These are phyloP conservation scores for Cornus kousa DNA, from an alignment of 148 eudicot species.

Conservation along the genomic window DNA sequence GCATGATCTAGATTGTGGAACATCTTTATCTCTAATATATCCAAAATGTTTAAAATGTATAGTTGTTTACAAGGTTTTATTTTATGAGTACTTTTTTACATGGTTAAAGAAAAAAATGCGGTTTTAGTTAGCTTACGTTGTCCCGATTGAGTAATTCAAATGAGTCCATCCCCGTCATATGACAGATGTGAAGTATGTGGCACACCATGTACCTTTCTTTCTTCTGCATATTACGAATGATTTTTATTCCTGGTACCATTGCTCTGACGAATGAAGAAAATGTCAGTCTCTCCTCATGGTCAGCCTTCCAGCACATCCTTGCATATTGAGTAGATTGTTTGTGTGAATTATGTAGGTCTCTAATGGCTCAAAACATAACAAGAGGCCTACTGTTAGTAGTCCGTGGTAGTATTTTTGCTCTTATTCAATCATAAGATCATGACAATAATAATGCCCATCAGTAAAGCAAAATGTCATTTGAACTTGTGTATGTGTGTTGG, in stretches of 20 bases:
- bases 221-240: neutral
- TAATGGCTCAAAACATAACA: neutral
- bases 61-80: neutral
- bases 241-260: neutral
- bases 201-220: neutral
- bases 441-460: neutral
- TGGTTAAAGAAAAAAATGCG: neutral
- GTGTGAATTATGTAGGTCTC: neutral
- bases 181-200: neutral
- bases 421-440: no score
- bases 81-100: neutral
- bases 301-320: neutral
- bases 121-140: neutral
- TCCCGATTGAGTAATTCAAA: neutral
- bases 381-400: neutral
- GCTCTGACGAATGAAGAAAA: neutral
- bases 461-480: neutral
- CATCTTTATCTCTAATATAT: neutral
- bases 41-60: no score
- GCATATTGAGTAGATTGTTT: neutral
- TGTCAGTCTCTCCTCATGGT: neutral
- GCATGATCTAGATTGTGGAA: neutral
- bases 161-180: neutral
- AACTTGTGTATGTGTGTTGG: neutral
- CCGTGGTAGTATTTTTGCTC: neutral